Conservation (phyloP, 306 rosid species). For the Cotoneaster glaucophyllus region DNA sequence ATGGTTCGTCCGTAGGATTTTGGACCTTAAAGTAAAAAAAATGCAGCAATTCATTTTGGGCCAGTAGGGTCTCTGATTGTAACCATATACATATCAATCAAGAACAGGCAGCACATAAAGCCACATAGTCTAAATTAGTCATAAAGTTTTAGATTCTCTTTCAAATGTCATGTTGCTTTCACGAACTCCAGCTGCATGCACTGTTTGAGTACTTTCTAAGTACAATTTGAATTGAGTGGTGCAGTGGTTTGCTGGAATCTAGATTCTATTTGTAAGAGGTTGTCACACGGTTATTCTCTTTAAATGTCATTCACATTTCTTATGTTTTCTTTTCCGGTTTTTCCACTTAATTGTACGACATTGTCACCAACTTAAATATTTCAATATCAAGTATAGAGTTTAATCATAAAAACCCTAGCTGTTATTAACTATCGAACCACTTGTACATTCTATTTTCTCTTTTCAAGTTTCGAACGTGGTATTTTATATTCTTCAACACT, state of each 20-base stretch:
- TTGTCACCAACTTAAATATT: no score
- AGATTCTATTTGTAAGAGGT: not conserved
- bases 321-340: not conserved
- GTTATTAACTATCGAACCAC: no score
- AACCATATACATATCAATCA: not conserved
- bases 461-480: no score
- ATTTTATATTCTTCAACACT: no score
- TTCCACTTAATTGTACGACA: not conserved
- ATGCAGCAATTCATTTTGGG: not conserved
- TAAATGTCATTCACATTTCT: not conserved
- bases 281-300: not conserved
- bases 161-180: not conserved
- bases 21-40: not conserved
- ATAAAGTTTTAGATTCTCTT: not conserved
- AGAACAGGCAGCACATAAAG: not conserved
- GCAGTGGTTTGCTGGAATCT: not conserved
- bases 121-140: not conserved
- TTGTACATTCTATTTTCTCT: no score
- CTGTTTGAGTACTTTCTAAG: slow-evolving; percentile 1
- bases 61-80: not conserved
- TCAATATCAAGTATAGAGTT: no score
- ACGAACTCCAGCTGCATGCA: not conserved
- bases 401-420: no score
- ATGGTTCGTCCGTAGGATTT: slow-evolving; percentile 5
- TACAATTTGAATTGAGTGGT: not conserved